Base-by-base conservation (phyloP, 768 basidiomycete species). In the Chalciporus chontae region DNA sequence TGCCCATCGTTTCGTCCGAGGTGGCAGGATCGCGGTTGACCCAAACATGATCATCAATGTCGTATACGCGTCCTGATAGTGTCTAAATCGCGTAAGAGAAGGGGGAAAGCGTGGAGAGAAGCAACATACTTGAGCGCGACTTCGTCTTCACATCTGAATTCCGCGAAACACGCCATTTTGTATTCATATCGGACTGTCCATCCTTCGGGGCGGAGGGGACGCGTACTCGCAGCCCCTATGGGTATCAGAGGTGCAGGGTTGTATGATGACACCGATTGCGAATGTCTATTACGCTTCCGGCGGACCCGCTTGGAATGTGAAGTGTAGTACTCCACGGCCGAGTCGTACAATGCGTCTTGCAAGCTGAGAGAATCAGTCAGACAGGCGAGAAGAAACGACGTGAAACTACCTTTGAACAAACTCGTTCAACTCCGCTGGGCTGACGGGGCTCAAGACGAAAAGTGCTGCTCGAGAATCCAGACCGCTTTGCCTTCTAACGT, bases 151-250 rank as follows among this genome's bases (percentile, higher is more conserved):
- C 90, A 84, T 50, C 94, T 73, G 62, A 97, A 93, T 68, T 99
- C 95, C 0, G 95, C 93, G 67, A 97, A 98, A 58, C 88, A 87
- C 0, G 88, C 96, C 79, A 94, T 89, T 71, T 98, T 99, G 75
- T 93, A 98, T 64, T 97, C 94, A 62, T 97, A 97, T 26, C 96
- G 76, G 17, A 95, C 93, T 0, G 89, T 91, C 95, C 94, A 99
- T 0, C 94, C 94, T 67, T 91, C 85, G 1, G 86, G 80, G 24
- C 88, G 75, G 5, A 96, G 71, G 1, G 87, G 83, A 15, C 84
- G 80, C 1, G 78, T 67, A 21, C 19, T 55, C 3, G 67, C 50
- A 17, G 57, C 29, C 6, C 75, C 79, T 8, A 77, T 49, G 3
- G 78, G 75, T 18, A 74, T 68, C n/a, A 76, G 58, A 4, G 80